A percentile compares a stretch with the other conserved stretches of the same genome.
These are phyloP conservation scores for Eucommia ulmoides DNA, from an alignment of 257 asterid genomes.

Conservation along the genomic window DNA sequence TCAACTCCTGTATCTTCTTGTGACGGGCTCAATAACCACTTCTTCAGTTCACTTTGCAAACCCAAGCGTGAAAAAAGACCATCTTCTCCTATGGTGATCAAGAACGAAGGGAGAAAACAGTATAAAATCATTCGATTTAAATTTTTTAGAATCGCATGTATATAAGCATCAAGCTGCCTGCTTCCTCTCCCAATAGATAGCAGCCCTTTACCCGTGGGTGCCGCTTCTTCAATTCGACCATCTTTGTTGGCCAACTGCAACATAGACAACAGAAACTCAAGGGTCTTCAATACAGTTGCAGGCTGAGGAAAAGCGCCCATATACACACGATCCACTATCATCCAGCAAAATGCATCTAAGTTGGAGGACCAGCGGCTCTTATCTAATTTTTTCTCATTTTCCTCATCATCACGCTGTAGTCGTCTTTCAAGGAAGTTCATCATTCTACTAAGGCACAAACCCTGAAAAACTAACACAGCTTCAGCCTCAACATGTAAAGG, in stretches of 20 bases:
- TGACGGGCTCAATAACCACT: slow-evolving; percentile 29
- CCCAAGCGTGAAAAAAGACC: slow-evolving; percentile 67
- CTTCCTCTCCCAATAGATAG: slow-evolving; percentile 96
- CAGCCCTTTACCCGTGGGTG: slow-evolving; percentile 72
- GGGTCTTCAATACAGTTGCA: slow-evolving; percentile 64
- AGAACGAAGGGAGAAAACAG: slow-evolving; percentile 96
- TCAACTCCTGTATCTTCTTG: slow-evolving; percentile 60
- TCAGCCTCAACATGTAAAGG: slow-evolving; percentile 77
- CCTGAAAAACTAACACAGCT: slow-evolving; percentile 89
- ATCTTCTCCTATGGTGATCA: slow-evolving; percentile 79
- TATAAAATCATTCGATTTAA: slow-evolving; percentile 66
- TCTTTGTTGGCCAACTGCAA: slow-evolving; percentile 95
- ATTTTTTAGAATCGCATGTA: slow-evolving; percentile 69
- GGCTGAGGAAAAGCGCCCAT: slow-evolving; percentile 99
- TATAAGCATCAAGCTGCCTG: slow-evolving; percentile 73
- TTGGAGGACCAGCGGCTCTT: slow-evolving; percentile 78
- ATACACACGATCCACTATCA: slow-evolving; percentile 86
- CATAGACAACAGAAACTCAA: slow-evolving; percentile 92
- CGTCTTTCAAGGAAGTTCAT: slow-evolving; percentile 96
- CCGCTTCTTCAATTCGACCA: slow-evolving; percentile 85
- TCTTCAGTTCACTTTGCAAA: slow-evolving; percentile 59
- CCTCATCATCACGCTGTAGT: slow-evolving; percentile 92
- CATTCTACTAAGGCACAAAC: slow-evolving; percentile 79
- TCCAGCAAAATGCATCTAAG: slow-evolving; percentile 80
- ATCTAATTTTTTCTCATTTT: slow-evolving; percentile 77